Percentiles rank a stretch among this genome's conserved stretches.
These are phyloP conservation scores for Tricladium varicosporioides DNA, from an alignment of 2,329 filamentous ascomycete genomes.

Conservation along the genomic window DNA sequence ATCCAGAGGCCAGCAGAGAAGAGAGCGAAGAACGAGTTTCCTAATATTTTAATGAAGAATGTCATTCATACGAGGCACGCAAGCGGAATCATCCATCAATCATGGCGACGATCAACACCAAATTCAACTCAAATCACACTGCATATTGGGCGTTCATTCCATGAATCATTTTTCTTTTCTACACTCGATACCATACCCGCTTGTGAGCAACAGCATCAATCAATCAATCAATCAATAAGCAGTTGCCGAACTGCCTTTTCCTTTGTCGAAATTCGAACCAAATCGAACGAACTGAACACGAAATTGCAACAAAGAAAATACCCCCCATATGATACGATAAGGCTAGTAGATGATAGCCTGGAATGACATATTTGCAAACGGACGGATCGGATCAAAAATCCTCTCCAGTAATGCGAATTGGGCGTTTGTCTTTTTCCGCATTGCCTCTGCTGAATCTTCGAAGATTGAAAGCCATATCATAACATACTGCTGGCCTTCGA, in stretches of 20 bases:
- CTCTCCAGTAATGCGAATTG: too few relatives aligned
- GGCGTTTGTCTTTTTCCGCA: too few relatives aligned
- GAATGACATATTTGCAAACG: too few relatives aligned
- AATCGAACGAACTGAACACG: too few relatives aligned
- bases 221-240: slow-evolving; percentile 2
- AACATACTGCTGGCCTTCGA: too few relatives aligned
- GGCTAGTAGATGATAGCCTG: too few relatives aligned
- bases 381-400: too few relatives aligned
- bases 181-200: slow-evolving; percentile 20
- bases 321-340: not conserved
- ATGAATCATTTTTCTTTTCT: slow-evolving; percentile 11
- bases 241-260: slow-evolving; percentile 1
- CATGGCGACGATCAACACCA: slow-evolving; percentile 2
- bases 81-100: slow-evolving; percentile 13
- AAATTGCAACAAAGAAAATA: not conserved
- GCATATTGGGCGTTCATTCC: slow-evolving; percentile 25
- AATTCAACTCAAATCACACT: slow-evolving; percentile 21
- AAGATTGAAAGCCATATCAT: too few relatives aligned
- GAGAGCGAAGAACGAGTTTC: slow-evolving; percentile 22
- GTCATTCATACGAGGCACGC: slow-evolving; percentile 19
- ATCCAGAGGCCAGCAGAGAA: not conserved
- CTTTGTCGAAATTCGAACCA: not conserved
- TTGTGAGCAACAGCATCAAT: not conserved
- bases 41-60: slow-evolving; percentile 26
- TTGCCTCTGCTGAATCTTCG: too few relatives aligned